Conservation (phyloP, 2,329 filamentous ascomycete species). For the Samsoniella hepiali region DNA sequence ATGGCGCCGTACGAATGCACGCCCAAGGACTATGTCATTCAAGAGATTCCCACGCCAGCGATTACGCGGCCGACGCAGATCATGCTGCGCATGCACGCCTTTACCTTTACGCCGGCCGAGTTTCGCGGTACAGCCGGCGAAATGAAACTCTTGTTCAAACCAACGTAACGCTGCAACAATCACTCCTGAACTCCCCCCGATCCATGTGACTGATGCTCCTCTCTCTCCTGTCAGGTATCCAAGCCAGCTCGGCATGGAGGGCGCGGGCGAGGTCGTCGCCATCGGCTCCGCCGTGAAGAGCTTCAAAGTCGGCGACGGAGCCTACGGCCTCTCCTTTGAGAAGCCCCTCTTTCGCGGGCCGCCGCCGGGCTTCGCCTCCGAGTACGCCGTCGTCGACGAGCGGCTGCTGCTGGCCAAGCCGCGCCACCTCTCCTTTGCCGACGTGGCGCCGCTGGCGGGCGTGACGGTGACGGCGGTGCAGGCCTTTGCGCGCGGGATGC, state of each 20-base stretch:
- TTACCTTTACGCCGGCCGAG: constrained; percentile 35
- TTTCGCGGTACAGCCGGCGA: constrained; percentile 30
- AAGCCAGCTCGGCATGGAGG: constrained; percentile 29
- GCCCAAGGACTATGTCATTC: constrained; percentile 39
- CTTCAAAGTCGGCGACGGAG: constrained; percentile 35
- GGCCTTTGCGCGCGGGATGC: constrained; percentile 38
- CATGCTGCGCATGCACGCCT: constrained; percentile 40
- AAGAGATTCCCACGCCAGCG: constrained; percentile 42
- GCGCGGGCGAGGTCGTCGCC: constrained; percentile 33
- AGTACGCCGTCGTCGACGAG: constrained; percentile 39
- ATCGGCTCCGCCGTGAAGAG: constrained; percentile 28
- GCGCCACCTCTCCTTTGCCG: constrained; percentile 31
- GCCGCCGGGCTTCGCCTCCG: constrained; percentile 35
- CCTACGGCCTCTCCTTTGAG: constrained; percentile 37
- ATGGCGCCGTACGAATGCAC: constrained; percentile 38
- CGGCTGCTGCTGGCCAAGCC: constrained; percentile 35
- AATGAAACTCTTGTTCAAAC: constrained; percentile 26
- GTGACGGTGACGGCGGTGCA: constrained; percentile 44
- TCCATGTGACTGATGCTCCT: no score
- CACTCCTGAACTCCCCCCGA: background rate
- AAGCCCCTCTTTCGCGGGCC: constrained; percentile 35
- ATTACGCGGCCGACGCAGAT: constrained; percentile 43
- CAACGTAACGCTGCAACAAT: constrained; percentile 25
- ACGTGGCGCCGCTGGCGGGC: constrained; percentile 36
- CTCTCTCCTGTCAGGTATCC: constrained; percentile 22